Percentiles rank a stretch among this genome's conserved stretches.
Evolutionary conservation across 1,139 yeast genomes (phyloP).

Genomic region (Geotrichum macrosporum): DNA sequence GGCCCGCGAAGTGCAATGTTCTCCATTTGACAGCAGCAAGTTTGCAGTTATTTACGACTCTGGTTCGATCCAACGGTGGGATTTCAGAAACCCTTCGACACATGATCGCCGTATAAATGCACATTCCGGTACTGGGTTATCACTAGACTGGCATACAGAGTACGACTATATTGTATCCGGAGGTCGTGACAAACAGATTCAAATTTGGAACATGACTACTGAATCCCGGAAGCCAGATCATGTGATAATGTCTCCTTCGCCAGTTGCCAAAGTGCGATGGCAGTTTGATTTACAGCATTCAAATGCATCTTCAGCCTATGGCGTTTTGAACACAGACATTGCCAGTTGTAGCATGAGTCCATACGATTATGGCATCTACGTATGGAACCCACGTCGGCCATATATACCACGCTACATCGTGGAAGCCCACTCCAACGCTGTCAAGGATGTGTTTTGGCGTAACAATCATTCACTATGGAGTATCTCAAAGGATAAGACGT

Average conservation of each 20-base stretch:
- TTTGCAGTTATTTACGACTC: constrained; percentile 81
- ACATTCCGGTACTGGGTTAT: constrained; percentile 87
- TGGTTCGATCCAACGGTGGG: constrained; percentile 84
- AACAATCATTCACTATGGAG: constrained; percentile 50
- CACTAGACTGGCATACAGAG: constrained; percentile 85
- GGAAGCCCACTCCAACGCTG: constrained; percentile 48
- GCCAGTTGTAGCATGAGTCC: constrained; percentile 69
- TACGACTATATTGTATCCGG: constrained; percentile 81
- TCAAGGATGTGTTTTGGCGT: constrained; percentile 51
- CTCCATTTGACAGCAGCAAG: constrained; percentile 43
- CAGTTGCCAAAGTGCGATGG: constrained; percentile 73
- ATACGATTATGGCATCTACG: constrained; percentile 68
- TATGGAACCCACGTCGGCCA: constrained; percentile 70
- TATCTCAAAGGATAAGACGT: constrained; percentile 50
- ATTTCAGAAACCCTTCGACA: constrained; percentile 50
- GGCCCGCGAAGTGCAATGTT: constrained; percentile 42
- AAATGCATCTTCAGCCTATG: constrained; percentile 21
- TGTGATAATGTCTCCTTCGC: constrained; percentile 67
- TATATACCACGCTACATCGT: constrained; percentile 69
- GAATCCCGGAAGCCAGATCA: constrained; percentile 57
- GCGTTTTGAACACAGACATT: constrained; percentile 44
- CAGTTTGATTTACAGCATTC: constrained; percentile 35
- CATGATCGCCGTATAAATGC: constrained; percentile 73
- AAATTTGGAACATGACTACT: constrained; percentile 65
- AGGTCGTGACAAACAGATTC: constrained; percentile 82